Evolutionary conservation across 495 filamentous ascomycete species (phyloP), one percentile per base, ranked within the genome.

Genomic region (Bombardia bombarda): DNA sequence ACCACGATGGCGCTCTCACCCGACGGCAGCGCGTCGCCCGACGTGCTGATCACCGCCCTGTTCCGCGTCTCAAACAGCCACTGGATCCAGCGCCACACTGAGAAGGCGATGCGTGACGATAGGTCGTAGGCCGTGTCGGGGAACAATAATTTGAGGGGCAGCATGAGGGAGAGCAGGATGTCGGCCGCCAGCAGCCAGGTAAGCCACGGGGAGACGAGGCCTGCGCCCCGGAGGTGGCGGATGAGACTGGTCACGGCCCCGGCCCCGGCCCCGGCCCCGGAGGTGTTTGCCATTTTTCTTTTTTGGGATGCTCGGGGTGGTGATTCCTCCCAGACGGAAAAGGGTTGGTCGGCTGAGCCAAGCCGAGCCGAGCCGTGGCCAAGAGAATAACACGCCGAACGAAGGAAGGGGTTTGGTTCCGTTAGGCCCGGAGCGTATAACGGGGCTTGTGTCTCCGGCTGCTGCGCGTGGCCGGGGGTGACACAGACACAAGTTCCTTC

Each of bases 1-100:
- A 79, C 51, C 19, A 78, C 72, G 43, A 80, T 68, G 37, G 74
- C 74, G 20, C 67, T 72, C 52, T 80, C 75, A 17, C 56, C 58
- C 19, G 47, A 24, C 1, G 67, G 72, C 8, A 77, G 58, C 4
- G 42, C 40, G 43, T 73, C 67, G 1, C 68, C 73, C 18, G 75
- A 75, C 28, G 71, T 48, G 32, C 57, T 69, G 48, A 80, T 74
- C 37, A 52, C 39, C 14, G 69, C 73, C 17, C 63, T 60, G 47
- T 79, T 77, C 50, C 47, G 48, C 18, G 42, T 45, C 46, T 69
- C 67, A 53, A 78, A 78, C 43, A 77, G 67, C 37, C 45, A 21
- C 51, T 79, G 74, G 36, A 79, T 67, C 50, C 70, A 73, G 32
- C 40, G 45, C 77, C 73, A 80, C 35, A 72, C 67, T 6, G 63